Evolutionary conservation across 805 yeast species (phyloP), one percentile per base, ranked within the genome.

Genomic region (Candida cerambycidarum): DNA sequence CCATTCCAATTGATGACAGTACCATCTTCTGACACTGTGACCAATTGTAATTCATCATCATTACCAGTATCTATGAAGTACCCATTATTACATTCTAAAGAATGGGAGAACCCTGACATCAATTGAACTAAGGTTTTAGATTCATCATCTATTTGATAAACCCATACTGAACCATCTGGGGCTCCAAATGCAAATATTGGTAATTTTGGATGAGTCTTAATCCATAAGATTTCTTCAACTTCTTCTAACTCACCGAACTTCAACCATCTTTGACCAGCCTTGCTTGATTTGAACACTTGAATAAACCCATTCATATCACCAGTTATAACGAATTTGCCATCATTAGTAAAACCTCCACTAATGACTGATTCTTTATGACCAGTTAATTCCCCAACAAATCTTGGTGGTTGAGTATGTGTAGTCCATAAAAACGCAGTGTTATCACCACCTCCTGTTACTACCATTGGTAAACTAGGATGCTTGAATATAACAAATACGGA

Each of bases 261-360:
- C 48, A 71, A 74, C 98, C 98, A 92, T 44, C 79, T 78, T 60
- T 90, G 89, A 21, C 95, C 97, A 34, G 84, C 83, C 54, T 83
- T 83, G 35, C 75, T 62, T 5, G 90, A 69, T 58, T 80, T 78
- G 69, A 83, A 86, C 12, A 89, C 79, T 53, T 86, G 73, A 23
- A 92, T 73, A 54, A 80, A 80, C 41, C 99, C 98, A 42, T 82
- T 82, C 99, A 93, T 93, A 65, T 95, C 99, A 30, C 92, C 98
- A 5, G 97, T 85, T 10, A 93, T 75, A 32, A 87, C 70, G 56
- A 71, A 89, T 34, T 79, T 74, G 18, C 98, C 99, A 56, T 88
- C 93, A 28, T 71, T 64, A 1, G 96, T 82, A 64, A 93, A 93
- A 0, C 82, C 89, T 39, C 93, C 90, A 6, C 88, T 73, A 39